Conservation (phyloP, 179 eudicot species). For the Gypsophila paniculata region DNA sequence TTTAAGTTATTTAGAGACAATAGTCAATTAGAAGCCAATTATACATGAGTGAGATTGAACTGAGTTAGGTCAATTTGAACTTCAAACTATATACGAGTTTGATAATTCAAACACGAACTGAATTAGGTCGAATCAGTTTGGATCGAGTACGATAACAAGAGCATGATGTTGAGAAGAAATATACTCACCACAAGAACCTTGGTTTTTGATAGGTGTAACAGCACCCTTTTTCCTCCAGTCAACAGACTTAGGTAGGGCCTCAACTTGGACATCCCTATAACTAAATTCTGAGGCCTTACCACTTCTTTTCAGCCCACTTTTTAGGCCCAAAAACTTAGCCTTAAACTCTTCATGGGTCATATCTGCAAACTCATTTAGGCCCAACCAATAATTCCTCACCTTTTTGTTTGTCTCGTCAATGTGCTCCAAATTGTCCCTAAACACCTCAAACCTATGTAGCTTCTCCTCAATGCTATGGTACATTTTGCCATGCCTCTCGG, state of each 20-base stretch:
- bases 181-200: slow-evolving; percentile 64
- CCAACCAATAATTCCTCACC: slow-evolving; percentile 66
- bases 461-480: slow-evolving; percentile 71
- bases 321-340: slow-evolving; percentile 56
- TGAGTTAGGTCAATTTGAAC: too few relatives aligned
- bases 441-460: slow-evolving; percentile 80
- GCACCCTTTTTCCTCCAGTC: slow-evolving; percentile 76
- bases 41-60: too few relatives aligned
- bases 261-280: slow-evolving; percentile 43
- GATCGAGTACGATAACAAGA: too few relatives aligned
- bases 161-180: background rate
- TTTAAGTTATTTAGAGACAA: too few relatives aligned
- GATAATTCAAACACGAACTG: too few relatives aligned
- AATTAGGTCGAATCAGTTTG: too few relatives aligned
- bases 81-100: too few relatives aligned
- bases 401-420: slow-evolving; percentile 77
- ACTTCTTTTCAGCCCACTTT: slow-evolving; percentile 31
- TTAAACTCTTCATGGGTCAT: slow-evolving; percentile 73
- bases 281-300: slow-evolving; percentile 41
- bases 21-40: too few relatives aligned
- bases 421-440: slow-evolving; percentile 75
- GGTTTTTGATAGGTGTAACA: slow-evolving; percentile 61
- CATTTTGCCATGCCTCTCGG: slow-evolving; percentile 60
- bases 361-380: slow-evolving; percentile 65
- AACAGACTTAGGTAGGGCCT: slow-evolving; percentile 49